Evolutionary conservation across 2,329 filamentous ascomycete genomes (phyloP).

Genomic region (Neofusicoccum sp.): DNA sequence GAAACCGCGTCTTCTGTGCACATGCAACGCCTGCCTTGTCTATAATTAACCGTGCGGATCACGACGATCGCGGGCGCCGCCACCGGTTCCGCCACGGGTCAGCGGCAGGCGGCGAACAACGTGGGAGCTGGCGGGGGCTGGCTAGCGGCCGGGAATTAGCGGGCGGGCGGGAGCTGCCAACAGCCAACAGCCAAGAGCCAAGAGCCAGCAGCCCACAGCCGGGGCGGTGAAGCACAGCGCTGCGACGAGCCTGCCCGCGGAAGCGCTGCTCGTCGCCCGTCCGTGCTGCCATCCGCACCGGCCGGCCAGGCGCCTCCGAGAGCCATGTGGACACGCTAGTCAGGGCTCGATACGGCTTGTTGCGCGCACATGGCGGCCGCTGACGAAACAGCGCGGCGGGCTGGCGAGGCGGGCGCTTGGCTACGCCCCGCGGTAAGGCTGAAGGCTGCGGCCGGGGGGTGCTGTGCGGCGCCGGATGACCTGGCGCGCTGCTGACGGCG

Average conservation of each 20-base stretch:
- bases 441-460: background rate
- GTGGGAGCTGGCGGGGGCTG: constrained; percentile 3
- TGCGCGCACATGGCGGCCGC: constrained; percentile 4
- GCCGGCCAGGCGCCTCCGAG: background rate
- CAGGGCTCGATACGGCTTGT: background rate
- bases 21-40: background rate
- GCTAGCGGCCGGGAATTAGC: constrained; percentile 13
- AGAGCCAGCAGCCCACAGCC: background rate
- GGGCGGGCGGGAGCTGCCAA: too few relatives aligned
- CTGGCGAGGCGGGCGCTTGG: background rate
- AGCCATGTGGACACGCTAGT: background rate
- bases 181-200: too few relatives aligned
- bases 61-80: constrained; percentile 11
- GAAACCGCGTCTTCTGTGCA: background rate
- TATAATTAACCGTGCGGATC: constrained; percentile 1
- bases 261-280: background rate
- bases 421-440: constrained; percentile 11
- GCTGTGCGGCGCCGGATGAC: background rate
- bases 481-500: constrained; percentile 2
- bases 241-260: background rate
- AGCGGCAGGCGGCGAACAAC: constrained; percentile 7
- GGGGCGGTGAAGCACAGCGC: background rate
- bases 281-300: background rate
- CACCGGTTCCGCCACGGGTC: constrained; percentile 10
- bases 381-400: background rate